Evolutionary conservation across 1,284 basidiomycete species (phyloP).

Genomic region (Tylopilus sp.): DNA sequence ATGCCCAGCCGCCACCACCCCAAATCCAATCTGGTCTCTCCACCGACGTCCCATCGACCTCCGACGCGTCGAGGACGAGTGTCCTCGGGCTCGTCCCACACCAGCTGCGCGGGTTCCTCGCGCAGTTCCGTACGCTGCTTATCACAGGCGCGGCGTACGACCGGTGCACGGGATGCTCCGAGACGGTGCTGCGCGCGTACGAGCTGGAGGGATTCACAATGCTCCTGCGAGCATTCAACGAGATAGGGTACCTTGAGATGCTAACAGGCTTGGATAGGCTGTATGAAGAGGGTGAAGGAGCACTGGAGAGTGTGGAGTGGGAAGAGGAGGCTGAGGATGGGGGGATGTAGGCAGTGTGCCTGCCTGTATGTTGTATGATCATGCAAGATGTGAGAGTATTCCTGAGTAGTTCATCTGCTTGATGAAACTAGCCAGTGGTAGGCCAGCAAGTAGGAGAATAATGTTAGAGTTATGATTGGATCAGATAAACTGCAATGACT

Average conservation of each 20-base stretch:
- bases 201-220: constrained; percentile 73
- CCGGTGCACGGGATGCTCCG: constrained; percentile 88
- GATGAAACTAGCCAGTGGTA: too few relatives aligned
- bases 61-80: constrained; percentile 29
- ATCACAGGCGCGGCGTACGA: constrained; percentile 87
- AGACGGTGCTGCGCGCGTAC: constrained; percentile 74
- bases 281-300: constrained; percentile 76
- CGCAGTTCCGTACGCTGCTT: constrained; percentile 79
- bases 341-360: too few relatives aligned
- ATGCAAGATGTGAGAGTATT: too few relatives aligned
- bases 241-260: constrained; percentile 74
- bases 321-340: constrained; percentile 47
- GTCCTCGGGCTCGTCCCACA: constrained; percentile 89
- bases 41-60: neutral
- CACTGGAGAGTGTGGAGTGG: constrained; percentile 73
- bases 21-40: constrained; percentile 21
- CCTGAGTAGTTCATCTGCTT: too few relatives aligned
- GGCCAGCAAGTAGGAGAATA: too few relatives aligned
- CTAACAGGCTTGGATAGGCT: constrained; percentile 86
- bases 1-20: constrained; percentile 63
- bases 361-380: too few relatives aligned
- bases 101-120: constrained; percentile 87
- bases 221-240: constrained; percentile 82
- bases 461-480: too few relatives aligned
- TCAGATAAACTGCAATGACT: too few relatives aligned